Evolutionary conservation across 2,329 filamentous ascomycete species (phyloP).

Genomic region (Fusarium haematococcum): DNA sequence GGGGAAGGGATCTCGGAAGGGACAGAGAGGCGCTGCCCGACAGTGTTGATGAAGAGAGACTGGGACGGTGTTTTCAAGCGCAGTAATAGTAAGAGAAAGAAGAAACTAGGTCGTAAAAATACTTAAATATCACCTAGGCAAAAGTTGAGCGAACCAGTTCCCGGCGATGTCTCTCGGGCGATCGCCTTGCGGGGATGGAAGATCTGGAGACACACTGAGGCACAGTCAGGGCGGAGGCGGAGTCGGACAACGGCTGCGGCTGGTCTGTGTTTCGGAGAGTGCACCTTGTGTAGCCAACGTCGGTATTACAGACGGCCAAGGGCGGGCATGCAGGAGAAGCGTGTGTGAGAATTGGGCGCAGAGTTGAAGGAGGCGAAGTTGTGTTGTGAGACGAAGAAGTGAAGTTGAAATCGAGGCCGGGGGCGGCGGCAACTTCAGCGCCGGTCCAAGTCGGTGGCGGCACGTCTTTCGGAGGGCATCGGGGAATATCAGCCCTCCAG

Average conservation of each 20-base stretch:
- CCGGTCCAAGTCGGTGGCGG: slow-evolving; percentile 9
- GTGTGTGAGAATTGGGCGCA: neutral
- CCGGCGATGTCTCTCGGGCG: slow-evolving; percentile 27
- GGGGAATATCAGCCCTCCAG: slow-evolving; percentile 5
- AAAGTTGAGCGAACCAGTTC: slow-evolving; percentile 8
- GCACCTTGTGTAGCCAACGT: neutral
- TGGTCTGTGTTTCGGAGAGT: neutral
- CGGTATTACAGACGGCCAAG: neutral
- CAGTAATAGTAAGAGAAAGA: neutral
- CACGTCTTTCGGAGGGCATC: slow-evolving; percentile 8
- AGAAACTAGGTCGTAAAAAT: neutral
- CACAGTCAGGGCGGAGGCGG: slow-evolving; percentile 16
- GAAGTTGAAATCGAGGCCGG: neutral
- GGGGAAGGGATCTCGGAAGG: neutral
- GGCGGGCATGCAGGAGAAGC: neutral
- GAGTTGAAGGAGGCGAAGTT: slow-evolving; percentile 30
- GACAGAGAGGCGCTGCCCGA: slow-evolving; percentile 14
- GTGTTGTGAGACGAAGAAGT: slow-evolving; percentile 20
- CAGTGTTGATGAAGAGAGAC: neutral
- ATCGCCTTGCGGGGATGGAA: slow-evolving; percentile 33
- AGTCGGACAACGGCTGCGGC: neutral
- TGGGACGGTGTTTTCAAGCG: neutral
- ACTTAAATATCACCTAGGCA: slow-evolving; percentile 11
- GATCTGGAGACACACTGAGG: slow-evolving; percentile 25
- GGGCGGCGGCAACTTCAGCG: slow-evolving; percentile 9